A percentile compares a stretch with the other conserved stretches of the same genome.
phyloP scores from a whole-genome alignment of 2,329 filamentous ascomycete species.

The Hypoxylon sp. region DNA sequence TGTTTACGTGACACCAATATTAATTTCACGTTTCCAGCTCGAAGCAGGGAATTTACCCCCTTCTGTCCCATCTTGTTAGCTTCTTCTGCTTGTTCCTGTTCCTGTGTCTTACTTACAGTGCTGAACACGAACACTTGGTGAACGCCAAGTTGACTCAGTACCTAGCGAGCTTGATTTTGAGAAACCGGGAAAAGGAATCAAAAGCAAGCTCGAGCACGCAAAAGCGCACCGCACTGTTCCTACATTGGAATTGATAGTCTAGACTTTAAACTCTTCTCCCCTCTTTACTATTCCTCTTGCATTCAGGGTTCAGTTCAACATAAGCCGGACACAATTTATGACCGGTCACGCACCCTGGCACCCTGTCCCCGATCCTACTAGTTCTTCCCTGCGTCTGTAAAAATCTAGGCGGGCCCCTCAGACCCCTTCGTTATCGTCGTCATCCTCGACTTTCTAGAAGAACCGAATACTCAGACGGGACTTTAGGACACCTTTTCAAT shows the following conservation, averaged over 20 bases:
- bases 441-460: conserved; percentile 16
- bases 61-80: conserved; percentile 4
- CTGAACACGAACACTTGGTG: conserved; percentile 10
- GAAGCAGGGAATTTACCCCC: conserved; percentile 16
- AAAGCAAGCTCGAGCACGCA: conserved; percentile 28
- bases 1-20: conserved; percentile 25
- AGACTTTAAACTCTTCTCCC: background rate
- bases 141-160: conserved; percentile 13
- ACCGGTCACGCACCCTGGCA: too few relatives aligned
- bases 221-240: conserved; percentile 25
- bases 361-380: conserved; percentile 20
- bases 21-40: conserved; percentile 11
- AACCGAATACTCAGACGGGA: conserved; percentile 1
- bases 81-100: conserved; percentile 3
- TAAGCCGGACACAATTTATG: conserved; percentile 33
- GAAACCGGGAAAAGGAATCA: background rate
- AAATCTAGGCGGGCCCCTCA: conserved; percentile 8
- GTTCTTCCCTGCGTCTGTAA: conserved; percentile 6
- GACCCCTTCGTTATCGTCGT: conserved; percentile 15
- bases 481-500: conserved; percentile 17
- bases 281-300: conserved; percentile 5
- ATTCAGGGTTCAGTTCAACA: conserved; percentile 18
- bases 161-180: conserved; percentile 19
- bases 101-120: conserved; percentile 2
- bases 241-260: conserved; percentile 11